phyloP scores from a whole-genome alignment of 2,329 filamentous ascomycete genomes.

The Aspergillus transmontanensis region DNA sequence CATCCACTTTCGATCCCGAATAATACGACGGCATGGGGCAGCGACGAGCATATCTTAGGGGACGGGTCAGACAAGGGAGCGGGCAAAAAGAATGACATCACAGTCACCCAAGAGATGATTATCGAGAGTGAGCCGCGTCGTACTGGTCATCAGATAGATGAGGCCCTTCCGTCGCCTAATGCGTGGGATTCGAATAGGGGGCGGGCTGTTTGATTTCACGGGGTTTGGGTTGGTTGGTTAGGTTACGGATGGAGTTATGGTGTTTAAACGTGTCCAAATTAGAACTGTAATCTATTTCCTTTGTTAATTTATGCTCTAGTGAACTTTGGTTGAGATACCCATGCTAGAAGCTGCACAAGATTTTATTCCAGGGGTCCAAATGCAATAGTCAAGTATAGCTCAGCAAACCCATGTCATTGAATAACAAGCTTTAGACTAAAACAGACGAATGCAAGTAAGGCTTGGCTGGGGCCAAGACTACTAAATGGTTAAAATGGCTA shows the following conservation, averaged over 20 bases:
- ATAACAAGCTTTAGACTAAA: no score
- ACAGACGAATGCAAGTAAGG: no score
- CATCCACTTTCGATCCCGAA: constrained; percentile 1
- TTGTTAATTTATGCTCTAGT: neutral
- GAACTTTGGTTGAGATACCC: no score
- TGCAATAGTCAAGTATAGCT: no score
- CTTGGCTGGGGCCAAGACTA: no score
- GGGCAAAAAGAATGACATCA: constrained; percentile 23
- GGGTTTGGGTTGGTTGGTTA: neutral
- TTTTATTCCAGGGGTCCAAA: no score
- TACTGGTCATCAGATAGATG: neutral
- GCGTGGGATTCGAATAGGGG: neutral
- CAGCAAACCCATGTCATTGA: no score
- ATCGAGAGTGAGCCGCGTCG: constrained; percentile 23
- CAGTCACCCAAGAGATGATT: constrained; percentile 30
- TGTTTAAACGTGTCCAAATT: neutral
- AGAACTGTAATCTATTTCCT: neutral
- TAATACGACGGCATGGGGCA: constrained; percentile 27
- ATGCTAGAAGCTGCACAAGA: no score
- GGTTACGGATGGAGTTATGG: neutral
- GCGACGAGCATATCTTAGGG: constrained; percentile 31
- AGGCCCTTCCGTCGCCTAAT: neutral
- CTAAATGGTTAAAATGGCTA: no score
- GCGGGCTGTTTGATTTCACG: neutral
- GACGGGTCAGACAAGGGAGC: constrained; percentile 1